Evolutionary conservation across 495 filamentous ascomycete genomes (phyloP), one percentile per base, ranked within the genome.

Genomic region (Aspergillus affinis): DNA sequence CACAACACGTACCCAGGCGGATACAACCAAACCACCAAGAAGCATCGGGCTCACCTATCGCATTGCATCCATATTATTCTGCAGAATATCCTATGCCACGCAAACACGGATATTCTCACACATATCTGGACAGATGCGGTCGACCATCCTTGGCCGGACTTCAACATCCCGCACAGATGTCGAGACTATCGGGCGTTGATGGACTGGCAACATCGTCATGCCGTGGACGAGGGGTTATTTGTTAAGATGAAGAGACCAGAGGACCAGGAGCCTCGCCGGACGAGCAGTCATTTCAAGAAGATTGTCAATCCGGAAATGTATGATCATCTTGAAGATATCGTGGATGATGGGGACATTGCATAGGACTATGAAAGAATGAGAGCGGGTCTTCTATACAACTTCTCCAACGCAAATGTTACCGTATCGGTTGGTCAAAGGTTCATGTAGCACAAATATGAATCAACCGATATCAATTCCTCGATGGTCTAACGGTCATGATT

Each of bases 51-150:
- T 2, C 73, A 73, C 48, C 55, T 69, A 15, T 62, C 64, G 15
- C 72, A 79, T 49, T 76, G 75, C 54, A 57, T 75, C 17, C 60
- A 75, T 27, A 60, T 73, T 15, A 61, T 79, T 45, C 50, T 73
- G 3, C 66, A 79, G 61, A 69, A 66, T n/a, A 26, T 76, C 6
- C 61, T 66, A 30, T 77, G 76, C 55, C 66, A 60, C 26, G 69
- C 65, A 0, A 73, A 72, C 47, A 61, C 74, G 20, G 72, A 71
- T 51, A 48, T 76, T 10, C 62, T 62, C 45, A 68, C 72, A 0
- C 66, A 68, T 20, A 57, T 55, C 9, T 71, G 68, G 72, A 51
- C 44, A 3, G 47, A 62, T 27, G 44, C 74, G 10, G 72, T 70
- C 32, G 27, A 41, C n/a, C 30, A 62, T 17, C 36, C 60, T 0